Percentiles rank a stretch among this genome's conserved stretches.
These are phyloP conservation scores for Metrosideros polymorpha DNA, from an alignment of 441 rosid genomes.

Conservation along the genomic window DNA sequence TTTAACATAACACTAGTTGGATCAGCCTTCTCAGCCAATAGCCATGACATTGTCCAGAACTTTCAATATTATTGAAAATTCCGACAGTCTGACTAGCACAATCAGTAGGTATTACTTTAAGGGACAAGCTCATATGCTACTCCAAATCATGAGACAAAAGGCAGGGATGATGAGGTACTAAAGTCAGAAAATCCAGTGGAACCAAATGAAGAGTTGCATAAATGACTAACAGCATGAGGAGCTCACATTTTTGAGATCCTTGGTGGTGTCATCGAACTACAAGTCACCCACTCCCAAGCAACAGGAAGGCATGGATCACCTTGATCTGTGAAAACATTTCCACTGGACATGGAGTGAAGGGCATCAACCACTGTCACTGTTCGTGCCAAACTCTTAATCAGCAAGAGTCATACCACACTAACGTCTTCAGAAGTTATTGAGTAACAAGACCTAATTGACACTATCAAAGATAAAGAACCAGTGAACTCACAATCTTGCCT, in stretches of 20 bases:
- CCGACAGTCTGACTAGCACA: not conserved
- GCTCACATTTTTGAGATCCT: slow-evolving; percentile 86
- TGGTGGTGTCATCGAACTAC: slow-evolving; percentile 62
- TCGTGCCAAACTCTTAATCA: slow-evolving; percentile 1
- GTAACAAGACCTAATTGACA: not conserved
- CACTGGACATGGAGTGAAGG: slow-evolving; percentile 37
- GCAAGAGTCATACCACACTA: not conserved
- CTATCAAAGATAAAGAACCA: not conserved
- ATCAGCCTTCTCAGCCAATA: not conserved
- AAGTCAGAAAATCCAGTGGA: not conserved
- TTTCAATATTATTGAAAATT: not conserved
- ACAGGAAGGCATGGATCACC: slow-evolving; percentile 93
- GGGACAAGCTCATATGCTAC: not conserved
- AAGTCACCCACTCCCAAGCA: slow-evolving; percentile 75
- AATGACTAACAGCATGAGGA: not conserved
- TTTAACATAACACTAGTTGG: not conserved
- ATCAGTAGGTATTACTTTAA: not conserved
- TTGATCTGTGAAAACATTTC: slow-evolving; percentile 46
- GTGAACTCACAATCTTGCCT: slow-evolving; percentile 46
- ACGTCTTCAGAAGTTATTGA: not conserved
- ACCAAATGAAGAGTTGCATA: not conserved
- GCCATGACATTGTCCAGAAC: not conserved
- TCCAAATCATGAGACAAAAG: not conserved
- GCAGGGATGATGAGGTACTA: not conserved
- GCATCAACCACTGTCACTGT: slow-evolving; percentile 56